Base-by-base conservation (phyloP, 805 yeast genomes). In the Priceomyces fermenticarens region DNA sequence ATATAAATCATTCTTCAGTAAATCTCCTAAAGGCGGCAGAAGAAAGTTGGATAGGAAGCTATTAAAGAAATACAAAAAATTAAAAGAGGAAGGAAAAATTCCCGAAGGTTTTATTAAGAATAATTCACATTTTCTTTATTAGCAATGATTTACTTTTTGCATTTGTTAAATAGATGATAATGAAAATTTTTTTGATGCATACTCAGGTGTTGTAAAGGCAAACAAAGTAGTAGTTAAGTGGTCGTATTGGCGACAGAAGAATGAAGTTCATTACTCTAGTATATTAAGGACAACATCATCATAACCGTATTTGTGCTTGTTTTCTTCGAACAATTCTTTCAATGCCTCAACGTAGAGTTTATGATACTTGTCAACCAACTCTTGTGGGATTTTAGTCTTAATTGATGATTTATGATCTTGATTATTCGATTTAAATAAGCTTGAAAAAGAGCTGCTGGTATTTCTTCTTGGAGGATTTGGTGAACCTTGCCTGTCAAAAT, bases 351-450 rank as follows among this genome's bases (percentile, higher is more conserved):
- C 73, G 56, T 93, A 93, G 17, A 81, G 50, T 11, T 63, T 65
- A 61, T 91, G 99, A 53, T 84, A 88, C 45, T 81, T 70, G 40
- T 85, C 83, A 12, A 89, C 70, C 23, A 69, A 41, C 26, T 62
- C 70, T 16, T 57, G 65, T 2, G 75, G 73, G 17, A 67, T 54
- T 36, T 64, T 63, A 3, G 62, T 40, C 39, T 53, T 54, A 1
- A 51, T 41, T 37, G 52, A 53, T 20, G 14, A 36, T 13, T 25
- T 17, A 15, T 40, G 36, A 14, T 30, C 33, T 7, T 28, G 37
- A n/a, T 27, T 11, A 29, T 46, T 45, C 23, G 56, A 43, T 31
- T 53, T 58, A 48, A 64, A 60, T 23, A 67, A 46, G 39, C 57
- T 62, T 8, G 70, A 50, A 31, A 64, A 49, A 3, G 67, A 61